Base-by-base conservation (phyloP, 768 basidiomycete species). In the Tubosaeta sp. region DNA sequence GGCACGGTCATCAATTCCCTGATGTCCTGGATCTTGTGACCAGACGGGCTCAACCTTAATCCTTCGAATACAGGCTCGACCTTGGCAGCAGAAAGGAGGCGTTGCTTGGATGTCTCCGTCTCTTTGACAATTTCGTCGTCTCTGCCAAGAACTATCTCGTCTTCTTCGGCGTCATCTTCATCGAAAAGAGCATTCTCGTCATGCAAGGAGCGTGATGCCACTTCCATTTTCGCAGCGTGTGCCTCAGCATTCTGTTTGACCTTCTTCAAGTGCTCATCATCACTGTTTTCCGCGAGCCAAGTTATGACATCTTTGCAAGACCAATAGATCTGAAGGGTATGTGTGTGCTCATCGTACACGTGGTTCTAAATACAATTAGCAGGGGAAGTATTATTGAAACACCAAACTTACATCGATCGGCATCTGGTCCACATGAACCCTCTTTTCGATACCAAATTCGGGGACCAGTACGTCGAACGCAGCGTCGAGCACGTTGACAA, bases 351-450 rank as follows among this genome's bases (percentile, higher is more conserved):
- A 64, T 98, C 95, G 66, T 93, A 93, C 47, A 97, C 92, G 65
- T 93, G 88, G 61, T 95, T 97, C 88, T 95, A 46, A 37, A 13
- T 25, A 27, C n/a, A 16, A 55, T 74, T 29, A 71, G 59, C 25
- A 14, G n/a, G 10, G 17, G 16, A 33, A 37, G 42, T 9, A 49
- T 46, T 13, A 6, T 41, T 31, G 2, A 42, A 48, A 39, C 19
- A 37, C 19, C 12, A 43, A 9, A 71, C 86, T 72, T 64, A 94
- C 92, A 59, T 97, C 92, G 53, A 97, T 91, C 25, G 97, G 95
- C 91, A 99, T 97, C 72, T 98, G 94, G 66, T 98, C 97, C 38
- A 95, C 91, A 63, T 98, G 97, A 3, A 98, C 95, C 34, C 97
- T 83, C 76, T 99, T 99, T 75, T 99, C 97, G 60, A 99, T 97